Conservation (phyloP, 352 stramenopile genomes). For the Phytophthora sp. region DNA sequence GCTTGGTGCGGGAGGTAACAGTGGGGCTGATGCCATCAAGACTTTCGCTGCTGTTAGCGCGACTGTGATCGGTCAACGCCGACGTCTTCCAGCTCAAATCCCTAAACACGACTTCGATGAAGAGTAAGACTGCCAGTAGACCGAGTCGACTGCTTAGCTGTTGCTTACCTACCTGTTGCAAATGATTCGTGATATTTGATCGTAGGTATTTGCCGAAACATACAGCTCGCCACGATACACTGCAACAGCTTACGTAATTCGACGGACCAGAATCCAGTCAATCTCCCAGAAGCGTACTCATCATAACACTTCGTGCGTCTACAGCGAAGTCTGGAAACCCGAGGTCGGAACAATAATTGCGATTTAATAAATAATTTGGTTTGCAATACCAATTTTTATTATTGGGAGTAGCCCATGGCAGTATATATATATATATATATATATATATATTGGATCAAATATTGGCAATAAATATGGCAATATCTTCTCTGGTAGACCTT, state of each 20-base stretch:
- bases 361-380: too few species aligned
- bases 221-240: constrained; percentile 10
- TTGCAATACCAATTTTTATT: too few species aligned
- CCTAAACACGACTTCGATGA: constrained; percentile 68
- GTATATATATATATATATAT: too few species aligned
- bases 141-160: background rate
- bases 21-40: constrained; percentile 60
- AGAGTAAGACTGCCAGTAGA: constrained; percentile 30
- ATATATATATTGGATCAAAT: too few species aligned
- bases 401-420: too few species aligned
- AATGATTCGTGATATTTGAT: background rate
- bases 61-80: constrained; percentile 41
- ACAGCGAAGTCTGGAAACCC: constrained; percentile 13
- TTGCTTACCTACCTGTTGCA: constrained; percentile 7
- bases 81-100: constrained; percentile 38
- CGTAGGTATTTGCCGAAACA: constrained; percentile 9
- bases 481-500: too few species aligned
- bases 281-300: background rate
- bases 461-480: too few species aligned
- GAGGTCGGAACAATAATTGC: too few species aligned
- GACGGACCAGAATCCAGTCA: background rate
- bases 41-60: constrained; percentile 59
- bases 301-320: background rate
- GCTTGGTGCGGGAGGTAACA: constrained; percentile 72
- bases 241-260: constrained; percentile 2